Conservation (phyloP, 345 rosid species). For the Ricinus communis region DNA sequence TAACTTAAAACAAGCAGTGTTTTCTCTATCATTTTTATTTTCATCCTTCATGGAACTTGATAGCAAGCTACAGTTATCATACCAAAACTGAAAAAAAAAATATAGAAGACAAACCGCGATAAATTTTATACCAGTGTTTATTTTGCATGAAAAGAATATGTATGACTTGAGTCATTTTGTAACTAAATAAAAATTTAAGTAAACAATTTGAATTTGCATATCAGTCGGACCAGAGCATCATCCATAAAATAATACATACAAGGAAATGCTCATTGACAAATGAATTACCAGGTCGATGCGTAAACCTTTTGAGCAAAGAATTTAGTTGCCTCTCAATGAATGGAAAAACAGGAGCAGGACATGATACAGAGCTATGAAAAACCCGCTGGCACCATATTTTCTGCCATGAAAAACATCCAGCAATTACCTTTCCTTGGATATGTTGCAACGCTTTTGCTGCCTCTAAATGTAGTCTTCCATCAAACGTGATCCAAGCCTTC, state of each 20-base stretch:
- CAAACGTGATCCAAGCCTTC: constrained; percentile 66
- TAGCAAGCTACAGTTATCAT: too few species aligned
- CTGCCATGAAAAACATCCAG: constrained; percentile 78
- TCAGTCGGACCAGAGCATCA: neutral
- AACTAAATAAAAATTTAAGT: neutral
- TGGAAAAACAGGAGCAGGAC: constrained; percentile 56
- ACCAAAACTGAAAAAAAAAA: too few species aligned
- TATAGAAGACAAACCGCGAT: too few species aligned
- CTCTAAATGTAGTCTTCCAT: constrained; percentile 84
- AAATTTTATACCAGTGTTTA: neutral
- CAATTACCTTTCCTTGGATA: constrained; percentile 58
- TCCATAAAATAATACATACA: neutral
- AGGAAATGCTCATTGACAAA: neutral
- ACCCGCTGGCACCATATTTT: constrained; percentile 67
- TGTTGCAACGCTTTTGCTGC: constrained; percentile 93
- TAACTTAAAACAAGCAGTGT: too few species aligned
- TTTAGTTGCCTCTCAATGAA: constrained; percentile 61
- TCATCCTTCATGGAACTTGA: too few species aligned
- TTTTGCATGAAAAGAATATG: neutral
- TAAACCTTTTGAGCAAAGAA: constrained; percentile 39
- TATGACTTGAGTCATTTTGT: neutral
- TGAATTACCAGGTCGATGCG: constrained; percentile 44
- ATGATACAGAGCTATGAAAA: constrained; percentile 75
- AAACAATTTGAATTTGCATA: neutral
- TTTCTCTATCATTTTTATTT: too few species aligned